A percentile compares a stretch with the other conserved stretches of the same genome.
These are phyloP conservation scores for Choricystis sp. DNA, from an alignment of 139 green algal species.

Conservation along the genomic window DNA sequence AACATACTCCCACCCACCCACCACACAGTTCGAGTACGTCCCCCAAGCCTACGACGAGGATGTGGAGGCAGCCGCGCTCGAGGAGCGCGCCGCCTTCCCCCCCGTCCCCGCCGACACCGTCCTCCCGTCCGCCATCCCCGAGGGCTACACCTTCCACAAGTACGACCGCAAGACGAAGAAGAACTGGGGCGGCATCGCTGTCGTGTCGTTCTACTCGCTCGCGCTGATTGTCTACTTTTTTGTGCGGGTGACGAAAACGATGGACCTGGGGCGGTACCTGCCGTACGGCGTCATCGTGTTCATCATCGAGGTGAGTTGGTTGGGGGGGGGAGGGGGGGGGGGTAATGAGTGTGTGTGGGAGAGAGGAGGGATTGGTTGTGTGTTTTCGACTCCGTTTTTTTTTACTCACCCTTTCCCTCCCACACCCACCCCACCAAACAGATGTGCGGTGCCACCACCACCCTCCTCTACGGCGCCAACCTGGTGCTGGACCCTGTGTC, in stretches of 20 bases:
- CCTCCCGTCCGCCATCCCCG: neutral
- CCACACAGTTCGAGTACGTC: no score
- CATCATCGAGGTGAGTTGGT: constrained; percentile 27
- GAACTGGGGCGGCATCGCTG: constrained; percentile 23
- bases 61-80: no score
- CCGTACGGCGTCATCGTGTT: constrained; percentile 28
- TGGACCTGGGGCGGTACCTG: constrained; percentile 22
- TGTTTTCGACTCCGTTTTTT: no score
- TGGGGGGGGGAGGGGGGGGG: no score
- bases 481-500: constrained; percentile 8
- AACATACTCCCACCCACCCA: no score
- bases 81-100: no score
- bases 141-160: neutral
- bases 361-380: no score
- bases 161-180: neutral
- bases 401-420: no score
- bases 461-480: constrained; percentile 29
- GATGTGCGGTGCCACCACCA: constrained; percentile 27
- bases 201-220: constrained; percentile 18
- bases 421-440: no score
- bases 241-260: constrained; percentile 25
- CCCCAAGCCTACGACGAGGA: no score
- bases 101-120: neutral
- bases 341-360: no score
- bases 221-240: constrained; percentile 31